Conservation (phyloP, 352 stramenopile species). For the Elongisporangium prolatum region DNA sequence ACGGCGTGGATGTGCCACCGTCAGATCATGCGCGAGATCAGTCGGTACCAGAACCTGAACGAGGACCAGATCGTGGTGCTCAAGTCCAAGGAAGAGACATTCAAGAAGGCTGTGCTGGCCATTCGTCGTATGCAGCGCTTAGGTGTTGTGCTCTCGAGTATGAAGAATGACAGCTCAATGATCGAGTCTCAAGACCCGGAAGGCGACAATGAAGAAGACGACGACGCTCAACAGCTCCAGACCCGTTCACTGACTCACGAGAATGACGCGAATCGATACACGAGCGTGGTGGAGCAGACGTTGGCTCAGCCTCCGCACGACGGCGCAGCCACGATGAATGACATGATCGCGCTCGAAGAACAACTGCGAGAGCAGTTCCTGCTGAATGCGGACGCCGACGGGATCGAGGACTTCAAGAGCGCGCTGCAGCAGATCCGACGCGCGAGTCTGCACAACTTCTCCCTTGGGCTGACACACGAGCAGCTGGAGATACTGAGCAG, state of each 20-base stretch:
- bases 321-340: slow-evolving; percentile 5
- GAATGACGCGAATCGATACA: slow-evolving; percentile 24
- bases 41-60: slow-evolving; percentile 62
- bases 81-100: slow-evolving; percentile 61
- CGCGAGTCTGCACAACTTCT: slow-evolving; percentile 27
- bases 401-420: slow-evolving; percentile 67
- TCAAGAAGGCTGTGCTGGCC: slow-evolving; percentile 60
- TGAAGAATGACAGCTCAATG: slow-evolving; percentile 2
- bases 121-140: slow-evolving; percentile 50
- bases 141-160: slow-evolving; percentile 10
- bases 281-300: slow-evolving; percentile 30
- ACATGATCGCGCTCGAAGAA: slow-evolving; percentile 57
- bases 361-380: slow-evolving; percentile 61
- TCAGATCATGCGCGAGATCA: slow-evolving; percentile 75
- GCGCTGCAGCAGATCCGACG: slow-evolving; percentile 61
- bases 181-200: background rate
- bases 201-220: slow-evolving; percentile 2
- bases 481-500: background rate
- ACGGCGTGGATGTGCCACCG: slow-evolving; percentile 76
- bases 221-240: slow-evolving; percentile 2
- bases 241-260: background rate
- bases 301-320: slow-evolving; percentile 6
- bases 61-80: slow-evolving; percentile 59
- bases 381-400: slow-evolving; percentile 41
- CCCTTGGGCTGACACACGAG: slow-evolving; percentile 11